A percentile compares a stretch with the other conserved stretches of the same genome.
phyloP scores from a whole-genome alignment of 257 asterid species.

The Jasminum sambac region DNA sequence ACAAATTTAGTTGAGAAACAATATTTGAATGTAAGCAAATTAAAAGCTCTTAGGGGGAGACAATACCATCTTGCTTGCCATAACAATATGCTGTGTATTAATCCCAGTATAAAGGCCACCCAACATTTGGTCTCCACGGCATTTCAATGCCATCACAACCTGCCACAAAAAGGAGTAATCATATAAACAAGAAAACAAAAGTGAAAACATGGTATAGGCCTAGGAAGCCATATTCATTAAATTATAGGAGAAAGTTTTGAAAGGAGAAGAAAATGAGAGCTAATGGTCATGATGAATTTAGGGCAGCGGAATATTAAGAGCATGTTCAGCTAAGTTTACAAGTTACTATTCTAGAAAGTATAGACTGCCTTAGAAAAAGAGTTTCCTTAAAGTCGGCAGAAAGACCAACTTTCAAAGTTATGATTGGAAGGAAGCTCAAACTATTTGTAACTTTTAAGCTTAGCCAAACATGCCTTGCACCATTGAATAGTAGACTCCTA shows the following conservation, averaged over 20 bases:
- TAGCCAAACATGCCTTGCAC: not conserved
- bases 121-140: slow-evolving; percentile 80
- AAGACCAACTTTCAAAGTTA: too few species aligned
- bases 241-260: not conserved
- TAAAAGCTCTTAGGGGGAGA: not conserved
- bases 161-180: slow-evolving; percentile 22
- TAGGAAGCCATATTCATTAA: not conserved
- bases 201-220: slow-evolving; percentile 7
- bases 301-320: not conserved
- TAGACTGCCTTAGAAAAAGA: too few species aligned
- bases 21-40: not conserved
- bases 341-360: not conserved
- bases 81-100: slow-evolving; percentile 68
- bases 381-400: too few species aligned
- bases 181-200: slow-evolving; percentile 6
- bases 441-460: not conserved
- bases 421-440: too few species aligned
- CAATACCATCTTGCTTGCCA: slow-evolving; percentile 95
- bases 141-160: slow-evolving; percentile 97
- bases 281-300: not conserved
- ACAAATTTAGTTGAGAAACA: slow-evolving; percentile 17
- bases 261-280: not conserved
- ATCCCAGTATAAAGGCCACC: slow-evolving; percentile 88
- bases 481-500: too few species aligned
- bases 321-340: not conserved